Percentiles rank a stretch among this genome's conserved stretches.
Evolutionary conservation across 176 grass and related monocot genomes (phyloP).

Genomic region (Thinopyrum elongatum): DNA sequence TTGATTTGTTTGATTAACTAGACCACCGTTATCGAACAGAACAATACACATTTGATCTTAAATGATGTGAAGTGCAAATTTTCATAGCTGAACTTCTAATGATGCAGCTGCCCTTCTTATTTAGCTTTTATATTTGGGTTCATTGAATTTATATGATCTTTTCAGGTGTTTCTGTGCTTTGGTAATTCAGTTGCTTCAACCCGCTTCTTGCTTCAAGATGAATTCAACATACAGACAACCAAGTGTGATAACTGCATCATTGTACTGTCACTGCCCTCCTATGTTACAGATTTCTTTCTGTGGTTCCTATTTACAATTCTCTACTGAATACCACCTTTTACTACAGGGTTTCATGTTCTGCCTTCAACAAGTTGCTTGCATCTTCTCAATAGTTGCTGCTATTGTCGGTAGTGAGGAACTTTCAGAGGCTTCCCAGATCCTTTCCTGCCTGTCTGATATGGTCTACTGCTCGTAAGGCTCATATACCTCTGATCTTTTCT

Average conservation of each 20-base stretch:
- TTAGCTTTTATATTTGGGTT: neutral
- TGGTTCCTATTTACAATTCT: neutral
- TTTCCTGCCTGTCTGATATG: slow-evolving; percentile 77
- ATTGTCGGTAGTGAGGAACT: slow-evolving; percentile 86
- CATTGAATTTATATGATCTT: slow-evolving; percentile 8
- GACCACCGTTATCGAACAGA: neutral
- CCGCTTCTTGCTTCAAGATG: slow-evolving; percentile 97
- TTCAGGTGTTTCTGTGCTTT: slow-evolving; percentile 93
- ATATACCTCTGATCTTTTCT: neutral
- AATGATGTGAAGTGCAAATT: neutral
- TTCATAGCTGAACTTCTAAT: neutral
- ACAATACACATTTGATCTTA: neutral
- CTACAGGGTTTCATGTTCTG: slow-evolving; percentile 94
- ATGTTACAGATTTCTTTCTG: slow-evolving; percentile 19
- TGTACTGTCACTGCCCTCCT: slow-evolving; percentile 31
- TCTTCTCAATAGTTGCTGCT: slow-evolving; percentile 84
- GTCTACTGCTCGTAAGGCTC: slow-evolving; percentile 95
- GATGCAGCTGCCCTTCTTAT: neutral
- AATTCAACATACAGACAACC: slow-evolving; percentile 99
- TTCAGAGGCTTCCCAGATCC: slow-evolving; percentile 85
- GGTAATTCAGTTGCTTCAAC: slow-evolving; percentile 96
- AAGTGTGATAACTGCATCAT: slow-evolving; percentile 99
- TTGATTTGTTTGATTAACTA: neutral
- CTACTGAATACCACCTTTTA: slow-evolving; percentile 14
- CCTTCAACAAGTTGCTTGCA: slow-evolving; percentile 96